Base-by-base conservation (phyloP, 169 alveolate genomes). In the Cyclospora cayetanensis region DNA sequence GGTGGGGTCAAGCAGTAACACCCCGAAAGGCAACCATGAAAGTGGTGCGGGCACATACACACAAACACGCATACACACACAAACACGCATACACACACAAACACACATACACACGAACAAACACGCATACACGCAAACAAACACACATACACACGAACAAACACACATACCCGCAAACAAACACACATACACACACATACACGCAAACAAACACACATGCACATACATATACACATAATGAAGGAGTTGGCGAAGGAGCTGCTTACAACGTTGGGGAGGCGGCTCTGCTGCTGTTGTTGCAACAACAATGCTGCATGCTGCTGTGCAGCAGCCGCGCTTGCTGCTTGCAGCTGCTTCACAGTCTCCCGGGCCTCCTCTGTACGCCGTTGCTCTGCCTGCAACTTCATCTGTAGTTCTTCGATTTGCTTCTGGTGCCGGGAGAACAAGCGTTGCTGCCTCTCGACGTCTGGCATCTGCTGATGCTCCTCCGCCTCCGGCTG, bases 271-370 rank as follows among this genome's bases (percentile, higher is more conserved):
- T 11, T 55, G 5, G 15, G 31, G 83, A n/a, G 31, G 83, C 53
- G 25, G 77, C 42, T 66, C 15, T 35, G 83, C 52, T 70, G 46
- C 60, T 70, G 83, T 55, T 70, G 83, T 55, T 70, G 55, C 83
- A 35, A 29, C 9, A 70, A 39, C 50, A 70, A 11, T 0, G 83
- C 83, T 37, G 53, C 83, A 29, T 70, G 83, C 83, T 35, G 50
- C 31, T 70, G 83, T 29, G 83, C 83, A 35, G 83, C 83, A 35
- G 83, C 52, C 83, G 34, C 52, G 83, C 83, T 70, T 5, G 83
- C 83, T 70, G 83, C 83, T 41, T 70, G 83, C 46, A 70, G 53
- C 52, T 35, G 43, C 25, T 25, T 0, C n/a, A 70, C 15, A 7
- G 53, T 18, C 34, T 70, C 50, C 83, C 53, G 42, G 35, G 34